Evolutionary conservation across 805 yeast species (phyloP), one percentile per base, ranked within the genome.

Genomic region (Schwanniomyces occidentalis): DNA sequence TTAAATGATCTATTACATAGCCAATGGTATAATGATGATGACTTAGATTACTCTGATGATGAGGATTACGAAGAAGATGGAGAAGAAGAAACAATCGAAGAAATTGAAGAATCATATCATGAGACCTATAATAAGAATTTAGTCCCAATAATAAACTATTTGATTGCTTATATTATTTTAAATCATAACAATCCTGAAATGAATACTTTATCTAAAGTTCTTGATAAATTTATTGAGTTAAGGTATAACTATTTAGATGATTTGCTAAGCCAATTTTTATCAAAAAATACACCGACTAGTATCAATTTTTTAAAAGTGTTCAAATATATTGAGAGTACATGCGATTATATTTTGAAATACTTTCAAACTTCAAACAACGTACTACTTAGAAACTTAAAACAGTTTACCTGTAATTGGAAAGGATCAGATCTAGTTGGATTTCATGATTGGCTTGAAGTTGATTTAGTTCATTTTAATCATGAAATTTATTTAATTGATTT

Each of bases 281-380:
- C 22, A 19, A 17, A 32, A 8, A 21, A 30, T n/a, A 33, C 31
- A 13, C 15, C 40, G 1, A 19, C 30, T 26, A 39, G 22, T 8
- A 16, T 28, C 10, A 22, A 48, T 20, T 61, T 61, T 37, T 50
- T 49, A 20, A 46, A 45, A 16, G 38, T 65, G 5, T 51, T 64
- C 35, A 58, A 52, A 38, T 66, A 43, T 30, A 38, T 62, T 19
- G 71, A 67, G 43, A 57, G 56, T 21, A 63, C 74, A 0, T 54
- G 53, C 36, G 50, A 44, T 3, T 55, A 56, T 30, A 42, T 55
- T 4, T 34, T 40, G 2, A 36, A 39, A n/a, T 60, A 48, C 34
- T 65, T 64, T 32, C 33, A 44, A 4, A 30, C 32, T 8, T 15
- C 34, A 1, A 38, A 38, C n/a, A 31, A 37, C 23, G 54, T 46